phyloP scores from a whole-genome alignment of 495 filamentous ascomycete species.

The Penicillium silybi region DNA sequence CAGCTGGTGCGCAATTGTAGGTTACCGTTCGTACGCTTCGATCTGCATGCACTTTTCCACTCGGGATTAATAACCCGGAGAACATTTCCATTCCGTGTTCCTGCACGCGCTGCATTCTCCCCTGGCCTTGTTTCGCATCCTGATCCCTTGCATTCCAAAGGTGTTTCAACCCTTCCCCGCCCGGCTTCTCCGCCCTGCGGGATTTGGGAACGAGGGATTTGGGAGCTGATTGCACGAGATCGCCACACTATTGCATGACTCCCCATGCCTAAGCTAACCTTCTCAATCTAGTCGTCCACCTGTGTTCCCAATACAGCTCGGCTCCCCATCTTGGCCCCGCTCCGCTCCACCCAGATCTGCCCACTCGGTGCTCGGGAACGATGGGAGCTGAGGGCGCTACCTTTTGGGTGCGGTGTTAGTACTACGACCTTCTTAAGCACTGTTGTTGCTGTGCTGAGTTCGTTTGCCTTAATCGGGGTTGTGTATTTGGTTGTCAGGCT shows the following conservation, averaged over 20 bases:
- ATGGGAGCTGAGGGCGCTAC: conserved; percentile 49
- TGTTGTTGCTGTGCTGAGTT: conserved; percentile 34
- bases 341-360: conserved; percentile 42
- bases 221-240: too few relatives aligned
- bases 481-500: conserved; percentile 24
- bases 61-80: too few relatives aligned
- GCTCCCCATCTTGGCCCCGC: conserved; percentile 43
- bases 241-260: not conserved
- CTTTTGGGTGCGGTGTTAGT: conserved; percentile 49
- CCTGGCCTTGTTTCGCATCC: not conserved
- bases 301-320: conserved; percentile 46
- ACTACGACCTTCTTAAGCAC: conserved; percentile 46
- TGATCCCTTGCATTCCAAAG: not conserved
- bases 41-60: not conserved
- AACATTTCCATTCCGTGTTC: too few relatives aligned
- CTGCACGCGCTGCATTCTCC: not conserved
- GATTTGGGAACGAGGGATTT: too few relatives aligned
- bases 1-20: conserved; percentile 55
- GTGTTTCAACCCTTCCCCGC: not conserved
- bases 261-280: not conserved
- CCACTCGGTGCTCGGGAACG: conserved; percentile 45
- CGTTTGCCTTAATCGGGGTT: conserved; percentile 27
- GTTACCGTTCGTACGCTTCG: conserved; percentile 12
- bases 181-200: not conserved
- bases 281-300: conserved; percentile 37